Base-by-base conservation (phyloP, 306 rosid species). In the Alnus glutinosa region DNA sequence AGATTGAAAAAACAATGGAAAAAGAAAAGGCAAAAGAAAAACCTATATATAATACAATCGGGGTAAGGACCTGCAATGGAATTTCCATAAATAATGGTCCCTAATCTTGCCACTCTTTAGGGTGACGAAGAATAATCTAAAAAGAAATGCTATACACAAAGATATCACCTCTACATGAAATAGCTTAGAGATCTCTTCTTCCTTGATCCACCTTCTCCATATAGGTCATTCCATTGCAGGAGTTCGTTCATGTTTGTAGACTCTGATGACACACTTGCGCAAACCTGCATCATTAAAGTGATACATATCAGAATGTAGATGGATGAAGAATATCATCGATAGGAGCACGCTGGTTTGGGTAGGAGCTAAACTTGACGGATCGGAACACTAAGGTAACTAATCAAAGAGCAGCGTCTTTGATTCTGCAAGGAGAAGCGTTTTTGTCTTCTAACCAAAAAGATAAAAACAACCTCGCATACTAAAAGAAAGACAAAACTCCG, bases 181-280 rank as follows among this genome's bases (percentile, higher is more conserved):
- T 95, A 95, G 88, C 98, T 95, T 75, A 95, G 79, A 64, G 94
- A 86, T 81, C 70, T 89, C 87, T 74, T 89, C 87, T 86, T 91
- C 82, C 98, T 90, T 0, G 97, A 95, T 74, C 98, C 98, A 9
- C 98, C 98, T 84, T 95, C 98, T 71, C 98, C 98, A 62, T 95
- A 95, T 6, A 91, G 83, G 70, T 95, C 98, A 68, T 95, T 95
- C 98, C 98, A 95, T 78, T 90, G 97, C 57, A 86, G 90, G 49
- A 95, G 96, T 70, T 89, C 98, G 9, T 78, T 95, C 97, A 91
- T 95, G 82, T 91, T 95, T 19, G 87, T 86, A 0, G 98, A 92
- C 75, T 92, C 98, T 1, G 97, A 89, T 4, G 98, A 92, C 78
- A 95, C 97, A 37, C 98, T 95, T 4, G 98, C 98, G 74, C 98